A percentile compares a stretch with the other conserved stretches of the same genome.
These are phyloP conservation scores for Cadophora sp. DNA, from an alignment of 2,329 filamentous ascomycete species.

Conservation along the genomic window DNA sequence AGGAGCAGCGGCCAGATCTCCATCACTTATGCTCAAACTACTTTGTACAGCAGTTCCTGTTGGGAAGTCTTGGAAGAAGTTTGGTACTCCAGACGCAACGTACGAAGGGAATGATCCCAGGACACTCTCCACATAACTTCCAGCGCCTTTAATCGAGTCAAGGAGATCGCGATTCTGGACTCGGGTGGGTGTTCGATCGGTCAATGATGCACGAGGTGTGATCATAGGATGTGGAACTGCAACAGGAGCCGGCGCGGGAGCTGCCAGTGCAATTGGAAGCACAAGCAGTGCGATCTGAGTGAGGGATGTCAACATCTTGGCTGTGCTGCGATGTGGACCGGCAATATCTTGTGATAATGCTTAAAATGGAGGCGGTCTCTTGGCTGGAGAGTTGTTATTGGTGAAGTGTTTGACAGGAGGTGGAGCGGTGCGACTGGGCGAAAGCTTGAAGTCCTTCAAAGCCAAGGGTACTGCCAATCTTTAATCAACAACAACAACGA, in stretches of 20 bases:
- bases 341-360: constrained; percentile 4
- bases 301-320: constrained; percentile 23
- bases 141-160: constrained; percentile 55
- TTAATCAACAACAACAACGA: constrained; percentile 1
- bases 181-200: constrained; percentile 47
- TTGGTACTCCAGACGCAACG: constrained; percentile 67
- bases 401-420: neutral
- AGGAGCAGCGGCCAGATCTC: constrained; percentile 65
- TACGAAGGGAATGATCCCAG: constrained; percentile 65
- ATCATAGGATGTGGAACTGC: constrained; percentile 51
- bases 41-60: constrained; percentile 66
- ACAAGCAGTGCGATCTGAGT: constrained; percentile 31
- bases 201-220: constrained; percentile 53
- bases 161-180: constrained; percentile 54
- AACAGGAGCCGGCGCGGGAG: constrained; percentile 37
- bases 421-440: constrained; percentile 8
- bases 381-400: neutral
- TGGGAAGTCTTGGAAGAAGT: constrained; percentile 72
- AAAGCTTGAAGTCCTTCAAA: neutral
- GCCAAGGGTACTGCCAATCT: neutral
- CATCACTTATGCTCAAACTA: constrained; percentile 64
- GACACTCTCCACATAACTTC: constrained; percentile 57
- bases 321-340: neutral
- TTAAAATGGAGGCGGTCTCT: constrained; percentile 2
- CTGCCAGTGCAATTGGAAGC: constrained; percentile 38